These are phyloP conservation scores for Lasiodiplodia citricola DNA, from an alignment of 2,329 filamentous ascomycete species.

Conservation along the genomic window DNA sequence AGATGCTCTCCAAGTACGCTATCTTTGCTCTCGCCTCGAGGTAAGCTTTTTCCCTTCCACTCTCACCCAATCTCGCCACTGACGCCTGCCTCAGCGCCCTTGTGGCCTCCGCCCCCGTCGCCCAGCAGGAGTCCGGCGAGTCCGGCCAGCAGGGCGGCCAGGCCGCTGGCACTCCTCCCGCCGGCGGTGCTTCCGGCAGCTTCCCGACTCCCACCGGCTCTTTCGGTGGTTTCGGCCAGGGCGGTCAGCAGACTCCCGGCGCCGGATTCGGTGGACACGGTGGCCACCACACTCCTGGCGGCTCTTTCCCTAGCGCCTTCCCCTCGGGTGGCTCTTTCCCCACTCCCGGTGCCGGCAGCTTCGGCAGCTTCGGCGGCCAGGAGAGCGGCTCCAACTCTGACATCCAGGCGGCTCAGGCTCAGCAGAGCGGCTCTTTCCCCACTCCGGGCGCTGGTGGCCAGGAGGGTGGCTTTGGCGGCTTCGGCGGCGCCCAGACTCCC, in stretches of 20 bases:
- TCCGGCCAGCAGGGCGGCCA: not conserved
- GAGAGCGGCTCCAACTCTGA: not conserved
- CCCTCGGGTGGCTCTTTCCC: conserved; percentile 3
- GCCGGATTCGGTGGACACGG: not conserved
- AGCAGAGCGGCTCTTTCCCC: not conserved
- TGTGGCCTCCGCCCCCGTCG: conserved; percentile 20
- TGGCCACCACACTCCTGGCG: conserved; percentile 2
- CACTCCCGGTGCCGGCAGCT: not conserved
- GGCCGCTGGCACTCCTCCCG: conserved; percentile 2
- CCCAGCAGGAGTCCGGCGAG: conserved; percentile 6
- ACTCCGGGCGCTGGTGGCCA: not conserved
- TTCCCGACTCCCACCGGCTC: conserved; percentile 7
- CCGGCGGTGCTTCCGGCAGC: not conserved
- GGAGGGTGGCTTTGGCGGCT: not conserved
- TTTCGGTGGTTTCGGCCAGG: not conserved
- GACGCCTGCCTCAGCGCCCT: conserved; percentile 8
- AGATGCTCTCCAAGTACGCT: conserved; percentile 25
- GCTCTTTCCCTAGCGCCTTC: conserved; percentile 1
- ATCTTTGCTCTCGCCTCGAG: conserved; percentile 24
- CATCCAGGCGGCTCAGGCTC: not conserved
- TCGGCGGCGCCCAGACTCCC: conserved; percentile 7
- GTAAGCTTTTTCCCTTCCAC: not conserved
- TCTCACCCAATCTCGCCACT: not conserved
- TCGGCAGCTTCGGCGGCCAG: not conserved
- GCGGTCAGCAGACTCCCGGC: not conserved